Evolutionary conservation across 202 grass and related monocot genomes (phyloP), one percentile per base, ranked within the genome.

Genomic region (Carex arenaria): DNA sequence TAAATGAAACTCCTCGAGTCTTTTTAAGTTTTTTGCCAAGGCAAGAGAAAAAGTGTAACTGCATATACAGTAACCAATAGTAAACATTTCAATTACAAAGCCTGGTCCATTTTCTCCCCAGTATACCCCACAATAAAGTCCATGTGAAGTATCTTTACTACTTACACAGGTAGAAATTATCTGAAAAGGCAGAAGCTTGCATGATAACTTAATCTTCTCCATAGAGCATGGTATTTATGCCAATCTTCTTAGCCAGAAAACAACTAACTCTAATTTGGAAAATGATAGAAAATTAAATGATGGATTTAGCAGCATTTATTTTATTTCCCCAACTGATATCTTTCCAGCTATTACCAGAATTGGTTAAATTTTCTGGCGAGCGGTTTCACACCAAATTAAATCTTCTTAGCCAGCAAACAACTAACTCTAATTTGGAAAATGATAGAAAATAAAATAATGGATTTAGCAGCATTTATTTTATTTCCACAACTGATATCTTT

Each of bases 271-370:
- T 43, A 70, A 70, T 45, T 70, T 45, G 18, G 7, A 45, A 45
- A 40, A 45, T 11, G 6, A 68, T 40, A 18, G 13, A 40, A 45
- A 45, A 42, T 34, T 38, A 67, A 36, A 67, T 67, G 64, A 38
- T 67, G 13, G 31, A 67, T 31, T 64, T 30, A 28, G 62, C 26
- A 14, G 62, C 23, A 68, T 68, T 38, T 38, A 68, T 40, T 68
- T n/a, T 38, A 68, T 40, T 68, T 40, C 32, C 64, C 34, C 32
- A 67, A 38, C 75, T 79, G 59, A 34, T 61, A 57, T 57, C 23
- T 30, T 60, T 61, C 15, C 53, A 79, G 14, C 32, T 18, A 61
- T 79, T 79, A 79, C 75, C 75, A 64, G 56, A 63, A 38, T 62
- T 23, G 18, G 9, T 22, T 64, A 28, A n/a, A 5, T 11, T 42